Percentiles rank a stretch among this genome's conserved stretches.
Conservation (phyloP, 352 stramenopile species). For the Pythium scleroteichum region DNA sequence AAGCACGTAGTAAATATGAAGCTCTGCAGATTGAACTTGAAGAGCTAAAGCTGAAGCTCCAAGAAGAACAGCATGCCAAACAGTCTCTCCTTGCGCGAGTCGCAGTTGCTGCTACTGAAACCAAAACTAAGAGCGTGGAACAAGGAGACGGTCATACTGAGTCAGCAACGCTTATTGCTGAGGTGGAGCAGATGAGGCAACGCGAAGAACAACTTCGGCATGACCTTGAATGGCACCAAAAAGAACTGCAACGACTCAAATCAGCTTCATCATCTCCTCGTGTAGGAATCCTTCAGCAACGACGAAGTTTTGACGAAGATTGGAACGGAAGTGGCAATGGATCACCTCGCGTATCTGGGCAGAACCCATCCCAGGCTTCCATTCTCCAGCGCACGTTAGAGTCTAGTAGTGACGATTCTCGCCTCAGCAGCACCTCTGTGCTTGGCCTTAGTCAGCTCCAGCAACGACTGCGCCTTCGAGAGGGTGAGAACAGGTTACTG, state of each 20-base stretch:
- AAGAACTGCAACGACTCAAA: slow-evolving; percentile 56
- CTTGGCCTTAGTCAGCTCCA: slow-evolving; percentile 76
- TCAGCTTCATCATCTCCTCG: slow-evolving; percentile 20
- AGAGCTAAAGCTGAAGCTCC: slow-evolving; percentile 41
- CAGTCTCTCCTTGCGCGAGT: slow-evolving; percentile 19
- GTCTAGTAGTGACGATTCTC: slow-evolving; percentile 33
- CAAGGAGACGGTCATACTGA: slow-evolving; percentile 8
- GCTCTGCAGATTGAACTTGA: slow-evolving; percentile 52
- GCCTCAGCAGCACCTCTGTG: slow-evolving; percentile 48
- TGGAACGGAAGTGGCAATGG: slow-evolving; percentile 14
- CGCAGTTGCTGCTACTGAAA: slow-evolving; percentile 1
- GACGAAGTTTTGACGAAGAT: slow-evolving; percentile 28
- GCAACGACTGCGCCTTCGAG: slow-evolving; percentile 66
- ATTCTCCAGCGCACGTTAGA: slow-evolving; percentile 65
- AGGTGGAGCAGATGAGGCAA: slow-evolving; percentile 45
- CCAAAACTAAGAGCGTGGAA: slow-evolving; percentile 6
- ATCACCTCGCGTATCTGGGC: slow-evolving; percentile 8
- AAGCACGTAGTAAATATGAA: slow-evolving; percentile 42
- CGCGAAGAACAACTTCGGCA: slow-evolving; percentile 52
- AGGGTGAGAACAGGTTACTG: slow-evolving; percentile 74
- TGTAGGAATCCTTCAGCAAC: slow-evolving; percentile 8
- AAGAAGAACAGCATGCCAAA: slow-evolving; percentile 33
- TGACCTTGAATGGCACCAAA: slow-evolving; percentile 63
- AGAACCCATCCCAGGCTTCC: slow-evolving; percentile 40
- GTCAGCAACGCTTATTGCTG: slow-evolving; percentile 20